Percentiles rank a stretch among this genome's conserved stretches.
These are phyloP conservation scores for Scorias spongiosa DNA, from an alignment of 2,329 filamentous ascomycete genomes.

Conservation along the genomic window DNA sequence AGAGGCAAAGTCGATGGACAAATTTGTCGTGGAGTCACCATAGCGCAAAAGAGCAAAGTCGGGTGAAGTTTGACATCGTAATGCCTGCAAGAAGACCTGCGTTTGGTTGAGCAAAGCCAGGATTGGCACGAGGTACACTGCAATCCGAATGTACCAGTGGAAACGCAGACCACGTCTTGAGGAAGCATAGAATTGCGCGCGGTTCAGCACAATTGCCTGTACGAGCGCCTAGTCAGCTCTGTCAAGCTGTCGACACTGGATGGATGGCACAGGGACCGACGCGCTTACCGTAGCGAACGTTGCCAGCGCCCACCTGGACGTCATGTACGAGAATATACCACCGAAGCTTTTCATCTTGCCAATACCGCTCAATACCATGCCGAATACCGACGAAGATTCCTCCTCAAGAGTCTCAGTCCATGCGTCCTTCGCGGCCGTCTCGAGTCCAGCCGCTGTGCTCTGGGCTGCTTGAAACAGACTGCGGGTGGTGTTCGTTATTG, in stretches of 20 bases:
- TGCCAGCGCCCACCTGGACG: constrained; percentile 79
- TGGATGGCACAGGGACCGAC: not conserved
- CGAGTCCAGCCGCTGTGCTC: constrained; percentile 22
- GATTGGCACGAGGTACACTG: constrained; percentile 57
- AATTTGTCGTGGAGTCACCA: constrained; percentile 25
- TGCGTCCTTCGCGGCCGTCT: constrained; percentile 11
- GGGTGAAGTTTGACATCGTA: constrained; percentile 70
- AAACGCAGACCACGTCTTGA: constrained; percentile 67
- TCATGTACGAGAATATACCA: constrained; percentile 78
- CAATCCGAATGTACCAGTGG: constrained; percentile 54
- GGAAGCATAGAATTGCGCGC: constrained; percentile 85
- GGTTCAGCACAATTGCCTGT: constrained; percentile 70
- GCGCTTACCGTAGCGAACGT: constrained; percentile 58
- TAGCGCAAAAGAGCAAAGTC: constrained; percentile 32
- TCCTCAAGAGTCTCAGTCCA: constrained; percentile 12
- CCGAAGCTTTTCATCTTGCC: constrained; percentile 47
- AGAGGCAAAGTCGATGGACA: constrained; percentile 34
- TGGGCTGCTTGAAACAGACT: constrained; percentile 24
- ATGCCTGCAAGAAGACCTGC: constrained; percentile 58
- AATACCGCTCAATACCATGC: constrained; percentile 12
- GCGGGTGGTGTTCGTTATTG: constrained; percentile 23
- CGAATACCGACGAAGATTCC: constrained; percentile 11
- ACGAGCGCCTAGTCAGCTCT: not conserved
- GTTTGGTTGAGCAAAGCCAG: constrained; percentile 55
- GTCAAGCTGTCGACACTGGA: not conserved